A percentile compares a stretch with the other conserved stretches of the same genome.
phyloP scores from a whole-genome alignment of 371 early-diverging fungal species.

The Mucor circinelloides region DNA sequence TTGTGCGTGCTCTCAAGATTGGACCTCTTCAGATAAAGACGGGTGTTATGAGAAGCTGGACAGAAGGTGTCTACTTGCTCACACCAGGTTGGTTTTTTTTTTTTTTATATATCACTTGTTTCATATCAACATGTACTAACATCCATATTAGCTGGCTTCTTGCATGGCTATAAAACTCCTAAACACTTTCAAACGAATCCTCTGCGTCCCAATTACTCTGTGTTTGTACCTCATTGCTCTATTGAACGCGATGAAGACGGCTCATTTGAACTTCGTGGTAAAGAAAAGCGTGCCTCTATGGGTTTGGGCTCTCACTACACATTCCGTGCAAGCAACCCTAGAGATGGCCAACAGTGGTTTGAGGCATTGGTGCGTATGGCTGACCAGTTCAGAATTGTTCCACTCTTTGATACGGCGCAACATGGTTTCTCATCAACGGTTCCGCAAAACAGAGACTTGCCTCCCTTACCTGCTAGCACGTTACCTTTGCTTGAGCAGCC shows the following conservation, averaged over 20 bases:
- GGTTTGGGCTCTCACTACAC: constrained; percentile 8
- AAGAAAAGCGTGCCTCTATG: constrained; percentile 21
- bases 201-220: constrained; percentile 27
- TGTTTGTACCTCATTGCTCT: constrained; percentile 39
- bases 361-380: constrained; percentile 4
- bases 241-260: constrained; percentile 20
- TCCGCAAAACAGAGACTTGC: constrained; percentile 15
- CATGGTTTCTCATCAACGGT: background rate
- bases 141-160: constrained; percentile 36
- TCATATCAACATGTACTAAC: background rate
- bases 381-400: constrained; percentile 6
- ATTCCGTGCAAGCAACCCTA: constrained; percentile 12
- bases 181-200: constrained; percentile 40
- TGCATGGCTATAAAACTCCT: constrained; percentile 49
- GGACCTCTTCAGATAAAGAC: constrained; percentile 38
- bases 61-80: constrained; percentile 43
- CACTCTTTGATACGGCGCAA: constrained; percentile 11
- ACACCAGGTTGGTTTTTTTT: constrained; percentile 47
- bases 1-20: constrained; percentile 42
- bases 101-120: background rate
- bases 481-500: constrained; percentile 6
- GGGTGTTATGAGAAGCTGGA: constrained; percentile 30
- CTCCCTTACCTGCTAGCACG: constrained; percentile 22
- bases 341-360: constrained; percentile 18
- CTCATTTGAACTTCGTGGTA: constrained; percentile 32